These are phyloP conservation scores for Graphilbum ipis-grandicollis DNA, from an alignment of 2,329 filamentous ascomycete species.

Conservation along the genomic window DNA sequence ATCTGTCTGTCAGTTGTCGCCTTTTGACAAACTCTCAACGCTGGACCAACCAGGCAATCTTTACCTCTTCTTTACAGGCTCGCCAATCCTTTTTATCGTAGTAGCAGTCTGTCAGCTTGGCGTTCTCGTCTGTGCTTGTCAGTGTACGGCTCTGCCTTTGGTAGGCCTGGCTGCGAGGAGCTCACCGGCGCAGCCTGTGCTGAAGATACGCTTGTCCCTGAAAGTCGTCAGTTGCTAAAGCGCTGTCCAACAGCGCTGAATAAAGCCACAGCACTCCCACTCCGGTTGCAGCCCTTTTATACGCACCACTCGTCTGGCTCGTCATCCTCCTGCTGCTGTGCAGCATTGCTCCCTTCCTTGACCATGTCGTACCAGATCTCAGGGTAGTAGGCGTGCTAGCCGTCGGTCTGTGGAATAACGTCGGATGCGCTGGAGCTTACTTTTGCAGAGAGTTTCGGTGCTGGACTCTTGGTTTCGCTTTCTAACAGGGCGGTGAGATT, in stretches of 20 bases:
- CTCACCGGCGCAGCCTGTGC: slow-evolving; percentile 78
- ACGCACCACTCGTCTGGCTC: slow-evolving; percentile 88
- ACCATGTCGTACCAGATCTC: slow-evolving; percentile 33
- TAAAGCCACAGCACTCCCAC: background rate
- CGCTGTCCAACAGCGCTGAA: background rate
- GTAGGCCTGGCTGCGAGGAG: background rate
- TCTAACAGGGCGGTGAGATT: too few relatives aligned
- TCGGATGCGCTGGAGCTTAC: too few relatives aligned
- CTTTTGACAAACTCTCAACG: background rate
- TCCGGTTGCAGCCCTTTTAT: background rate
- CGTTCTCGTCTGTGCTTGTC: slow-evolving; percentile 54
- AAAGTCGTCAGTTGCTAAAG: background rate
- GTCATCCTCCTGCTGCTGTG: slow-evolving; percentile 33
- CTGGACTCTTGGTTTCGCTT: too few relatives aligned
- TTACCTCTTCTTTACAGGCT: slow-evolving; percentile 68
- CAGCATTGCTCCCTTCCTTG: slow-evolving; percentile 30
- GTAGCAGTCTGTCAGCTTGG: slow-evolving; percentile 86
- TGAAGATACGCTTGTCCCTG: slow-evolving; percentile 97
- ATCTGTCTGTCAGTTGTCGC: slow-evolving; percentile 38
- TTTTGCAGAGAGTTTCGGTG: too few relatives aligned
- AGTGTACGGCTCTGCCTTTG: background rate
- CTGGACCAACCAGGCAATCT: background rate
- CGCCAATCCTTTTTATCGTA: slow-evolving; percentile 95
- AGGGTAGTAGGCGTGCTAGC: too few relatives aligned
- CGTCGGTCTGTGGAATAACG: too few relatives aligned